A percentile compares a stretch with the other conserved stretches of the same genome.
Conservation (phyloP, 2,329 filamentous ascomycete species). For the Bretziella fagacearum region DNA sequence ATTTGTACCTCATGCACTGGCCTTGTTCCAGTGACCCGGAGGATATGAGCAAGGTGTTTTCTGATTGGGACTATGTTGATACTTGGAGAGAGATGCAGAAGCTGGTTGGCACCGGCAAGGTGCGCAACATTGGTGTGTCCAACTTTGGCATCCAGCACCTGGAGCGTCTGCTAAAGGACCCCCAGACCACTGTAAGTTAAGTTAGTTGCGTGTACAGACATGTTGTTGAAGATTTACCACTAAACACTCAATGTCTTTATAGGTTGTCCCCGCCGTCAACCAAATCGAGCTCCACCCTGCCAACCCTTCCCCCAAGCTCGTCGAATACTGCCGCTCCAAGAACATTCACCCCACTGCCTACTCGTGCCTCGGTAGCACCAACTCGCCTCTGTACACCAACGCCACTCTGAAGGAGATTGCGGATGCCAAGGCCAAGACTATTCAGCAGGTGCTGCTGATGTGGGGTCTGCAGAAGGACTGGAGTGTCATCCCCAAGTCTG, state of each 20-base stretch:
- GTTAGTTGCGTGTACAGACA: neutral
- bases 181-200: conserved; percentile 29
- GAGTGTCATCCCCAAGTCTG: conserved; percentile 73
- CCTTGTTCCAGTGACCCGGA: conserved; percentile 45
- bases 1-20: conserved; percentile 60
- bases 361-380: conserved; percentile 54
- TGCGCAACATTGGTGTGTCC: conserved; percentile 67
- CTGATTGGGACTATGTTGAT: conserved; percentile 69
- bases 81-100: conserved; percentile 62
- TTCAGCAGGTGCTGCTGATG: conserved; percentile 59
- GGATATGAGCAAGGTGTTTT: conserved; percentile 48
- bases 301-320: conserved; percentile 63
- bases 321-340: conserved; percentile 55
- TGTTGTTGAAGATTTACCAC: neutral
- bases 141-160: conserved; percentile 74
- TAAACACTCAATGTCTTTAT: neutral
- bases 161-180: conserved; percentile 55
- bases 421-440: conserved; percentile 47
- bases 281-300: conserved; percentile 70
- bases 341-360: conserved; percentile 61
- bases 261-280: conserved; percentile 53
- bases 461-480: conserved; percentile 72
- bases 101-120: conserved; percentile 50
- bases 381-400: conserved; percentile 55
- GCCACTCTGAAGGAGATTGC: conserved; percentile 44